Conservation (phyloP, 108 stramenopile species). For the Asterionellopsis glacialis region DNA sequence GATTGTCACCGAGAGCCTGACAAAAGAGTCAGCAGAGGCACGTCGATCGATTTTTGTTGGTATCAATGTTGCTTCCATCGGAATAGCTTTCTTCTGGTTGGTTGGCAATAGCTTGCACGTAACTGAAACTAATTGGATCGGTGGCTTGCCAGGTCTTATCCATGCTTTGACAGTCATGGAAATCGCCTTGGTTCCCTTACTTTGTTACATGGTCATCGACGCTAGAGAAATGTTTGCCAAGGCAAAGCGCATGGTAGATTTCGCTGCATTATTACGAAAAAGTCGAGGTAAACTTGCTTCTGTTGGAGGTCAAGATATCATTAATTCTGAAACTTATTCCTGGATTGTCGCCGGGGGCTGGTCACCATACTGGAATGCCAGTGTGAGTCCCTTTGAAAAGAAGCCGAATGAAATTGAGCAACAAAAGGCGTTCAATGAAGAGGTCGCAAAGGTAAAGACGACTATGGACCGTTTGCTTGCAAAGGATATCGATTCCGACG, state of each 20-base stretch:
- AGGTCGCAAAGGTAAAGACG: constrained; percentile 23
- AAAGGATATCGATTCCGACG: constrained; percentile 23
- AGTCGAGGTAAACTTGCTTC: constrained; percentile 9
- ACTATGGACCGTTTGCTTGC: constrained; percentile 14
- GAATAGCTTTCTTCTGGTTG: constrained; percentile 80
- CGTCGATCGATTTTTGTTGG: constrained; percentile 55
- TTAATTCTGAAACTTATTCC: constrained; percentile 27
- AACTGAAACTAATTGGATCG: constrained; percentile 73
- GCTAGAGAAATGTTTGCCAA: constrained; percentile 31
- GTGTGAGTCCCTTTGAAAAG: constrained; percentile 12
- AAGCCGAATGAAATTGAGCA: constrained; percentile 13
- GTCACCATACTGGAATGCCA: constrained; percentile 61
- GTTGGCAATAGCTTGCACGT: constrained; percentile 76
- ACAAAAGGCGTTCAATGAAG: constrained; percentile 23
- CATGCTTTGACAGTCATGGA: constrained; percentile 79
- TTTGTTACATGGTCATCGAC: constrained; percentile 76
- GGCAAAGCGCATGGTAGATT: constrained; percentile 34
- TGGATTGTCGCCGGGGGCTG: constrained; percentile 41
- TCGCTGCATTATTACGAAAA: constrained; percentile 20
- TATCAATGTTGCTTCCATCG: constrained; percentile 51
- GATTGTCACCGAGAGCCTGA: constrained; percentile 43
- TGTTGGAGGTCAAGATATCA: background rate
- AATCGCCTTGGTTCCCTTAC: constrained; percentile 54
- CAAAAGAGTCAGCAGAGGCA: constrained; percentile 51
- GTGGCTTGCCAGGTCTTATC: constrained; percentile 72